A percentile compares a stretch with the other conserved stretches of the same genome.
Conservation (phyloP, 2,329 filamentous ascomycete species). For the Fusarium torreyae region DNA sequence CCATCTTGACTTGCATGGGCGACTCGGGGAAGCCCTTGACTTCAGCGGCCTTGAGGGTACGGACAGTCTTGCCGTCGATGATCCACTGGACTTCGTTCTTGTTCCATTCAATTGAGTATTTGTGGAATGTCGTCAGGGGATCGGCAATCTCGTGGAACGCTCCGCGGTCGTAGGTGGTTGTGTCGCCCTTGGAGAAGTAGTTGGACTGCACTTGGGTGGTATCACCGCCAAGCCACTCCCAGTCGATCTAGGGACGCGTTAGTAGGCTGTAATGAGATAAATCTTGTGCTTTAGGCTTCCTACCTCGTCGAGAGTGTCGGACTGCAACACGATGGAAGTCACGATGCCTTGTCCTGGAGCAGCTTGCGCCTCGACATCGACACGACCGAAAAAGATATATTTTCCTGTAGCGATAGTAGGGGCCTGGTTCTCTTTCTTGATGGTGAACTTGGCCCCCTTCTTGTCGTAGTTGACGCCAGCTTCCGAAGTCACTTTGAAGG, state of each 20-base stretch:
- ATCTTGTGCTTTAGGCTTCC: too few relatives aligned
- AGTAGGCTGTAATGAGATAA: too few relatives aligned
- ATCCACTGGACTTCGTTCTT: conserved; percentile 74
- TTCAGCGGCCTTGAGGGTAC: conserved; percentile 72
- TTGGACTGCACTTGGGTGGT: conserved; percentile 85
- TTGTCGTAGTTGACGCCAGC: conserved; percentile 65
- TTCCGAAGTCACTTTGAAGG: conserved; percentile 62
- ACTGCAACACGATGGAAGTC: conserved; percentile 91
- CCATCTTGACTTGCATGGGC: conserved; percentile 79
- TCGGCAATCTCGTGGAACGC: conserved; percentile 71
- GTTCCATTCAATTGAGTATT: conserved; percentile 79
- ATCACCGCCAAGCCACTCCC: conserved; percentile 92
- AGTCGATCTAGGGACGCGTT: conserved; percentile 74
- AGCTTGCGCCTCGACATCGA: conserved; percentile 84
- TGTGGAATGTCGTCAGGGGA: conserved; percentile 73
- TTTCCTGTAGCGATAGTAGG: conserved; percentile 83
- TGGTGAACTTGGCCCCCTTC: conserved; percentile 73
- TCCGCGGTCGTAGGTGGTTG: conserved; percentile 79
- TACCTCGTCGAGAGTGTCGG: conserved; percentile 81
- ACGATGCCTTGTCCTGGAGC: conserved; percentile 88
- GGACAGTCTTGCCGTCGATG: conserved; percentile 73
- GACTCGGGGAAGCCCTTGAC: conserved; percentile 79
- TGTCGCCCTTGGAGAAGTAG: conserved; percentile 84
- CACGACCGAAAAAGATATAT: conserved; percentile 97
- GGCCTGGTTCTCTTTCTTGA: conserved; percentile 75